Conservation (phyloP, 139 green algal genomes). For the Chlorella sorokiniana region DNA sequence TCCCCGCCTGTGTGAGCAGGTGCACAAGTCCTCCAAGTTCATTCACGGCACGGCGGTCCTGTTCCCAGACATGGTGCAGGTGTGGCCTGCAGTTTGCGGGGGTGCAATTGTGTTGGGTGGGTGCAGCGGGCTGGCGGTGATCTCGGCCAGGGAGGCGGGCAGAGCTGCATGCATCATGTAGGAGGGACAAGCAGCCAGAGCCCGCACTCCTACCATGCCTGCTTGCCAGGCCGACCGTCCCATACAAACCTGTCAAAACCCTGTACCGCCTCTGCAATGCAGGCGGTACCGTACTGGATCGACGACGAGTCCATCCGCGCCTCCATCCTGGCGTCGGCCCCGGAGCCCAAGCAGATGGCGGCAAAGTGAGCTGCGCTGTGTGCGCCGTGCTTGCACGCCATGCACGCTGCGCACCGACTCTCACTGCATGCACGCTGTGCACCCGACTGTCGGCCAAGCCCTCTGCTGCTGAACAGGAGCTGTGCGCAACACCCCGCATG, state of each 20-base stretch:
- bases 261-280: neutral
- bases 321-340: conserved; percentile 64
- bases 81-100: neutral
- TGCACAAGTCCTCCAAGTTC: conserved; percentile 97
- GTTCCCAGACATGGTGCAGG: conserved; percentile 84
- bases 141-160: neutral
- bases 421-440: neutral
- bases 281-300: conserved; percentile 95
- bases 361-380: neutral
- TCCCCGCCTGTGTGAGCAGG: too few species aligned
- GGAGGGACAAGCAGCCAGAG: too few species aligned
- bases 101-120: neutral
- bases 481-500: too few species aligned
- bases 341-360: conserved; percentile 5
- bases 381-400: neutral
- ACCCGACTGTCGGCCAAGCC: too few species aligned
- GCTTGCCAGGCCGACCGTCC: too few species aligned
- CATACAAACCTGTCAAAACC: neutral
- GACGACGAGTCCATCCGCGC: conserved; percentile 83
- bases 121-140: neutral
- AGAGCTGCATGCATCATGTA: too few species aligned
- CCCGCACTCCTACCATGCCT: too few species aligned
- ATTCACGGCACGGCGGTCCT: conserved; percentile 86
- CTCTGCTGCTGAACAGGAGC: too few species aligned
- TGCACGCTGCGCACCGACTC: neutral